Conservation (phyloP, 2,329 filamentous ascomycete species). For the Verruconis gallopava region DNA sequence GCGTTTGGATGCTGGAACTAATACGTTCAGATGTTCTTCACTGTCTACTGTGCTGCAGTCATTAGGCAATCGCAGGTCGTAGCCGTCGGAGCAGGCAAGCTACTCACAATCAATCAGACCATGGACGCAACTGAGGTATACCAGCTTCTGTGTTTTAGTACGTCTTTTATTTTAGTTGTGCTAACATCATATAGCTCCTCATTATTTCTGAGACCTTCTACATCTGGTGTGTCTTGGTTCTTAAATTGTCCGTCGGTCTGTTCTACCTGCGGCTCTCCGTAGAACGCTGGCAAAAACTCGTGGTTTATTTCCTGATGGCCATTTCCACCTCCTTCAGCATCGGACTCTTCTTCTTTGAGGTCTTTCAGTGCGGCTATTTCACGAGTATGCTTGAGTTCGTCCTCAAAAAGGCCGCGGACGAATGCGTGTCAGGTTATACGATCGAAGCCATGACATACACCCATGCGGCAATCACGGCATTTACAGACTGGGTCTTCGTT, state of each 20-base stretch:
- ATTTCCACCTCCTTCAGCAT: slow-evolving; percentile 21
- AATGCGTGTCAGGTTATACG: not conserved
- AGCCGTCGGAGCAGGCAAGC: slow-evolving; percentile 10
- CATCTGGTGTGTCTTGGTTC: slow-evolving; percentile 25
- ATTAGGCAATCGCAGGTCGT: slow-evolving; percentile 12
- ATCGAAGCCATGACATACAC: slow-evolving; percentile 9
- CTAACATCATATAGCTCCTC: slow-evolving; percentile 17
- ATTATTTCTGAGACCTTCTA: slow-evolving; percentile 26
- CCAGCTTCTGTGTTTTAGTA: not conserved
- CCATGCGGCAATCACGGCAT: slow-evolving; percentile 22
- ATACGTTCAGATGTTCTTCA: slow-evolving; percentile 20
- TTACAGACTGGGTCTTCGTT: slow-evolving; percentile 23
- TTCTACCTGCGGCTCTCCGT: slow-evolving; percentile 34
- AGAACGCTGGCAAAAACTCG: slow-evolving; percentile 24
- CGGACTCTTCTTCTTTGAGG: slow-evolving; percentile 18
- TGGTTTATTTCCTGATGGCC: slow-evolving; percentile 17
- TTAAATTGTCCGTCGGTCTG: slow-evolving; percentile 33
- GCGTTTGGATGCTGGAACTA: too few relatives aligned
- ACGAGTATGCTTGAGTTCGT: not conserved
- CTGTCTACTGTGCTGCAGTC: slow-evolving; percentile 19
- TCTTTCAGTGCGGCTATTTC: slow-evolving; percentile 21
- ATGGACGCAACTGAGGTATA: slow-evolving; percentile 20
- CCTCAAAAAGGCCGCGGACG: not conserved
- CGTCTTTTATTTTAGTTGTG: not conserved
- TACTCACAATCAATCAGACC: slow-evolving; percentile 15